phyloP scores from a whole-genome alignment of 345 rosid genomes.

The Linum usitatissimum region DNA sequence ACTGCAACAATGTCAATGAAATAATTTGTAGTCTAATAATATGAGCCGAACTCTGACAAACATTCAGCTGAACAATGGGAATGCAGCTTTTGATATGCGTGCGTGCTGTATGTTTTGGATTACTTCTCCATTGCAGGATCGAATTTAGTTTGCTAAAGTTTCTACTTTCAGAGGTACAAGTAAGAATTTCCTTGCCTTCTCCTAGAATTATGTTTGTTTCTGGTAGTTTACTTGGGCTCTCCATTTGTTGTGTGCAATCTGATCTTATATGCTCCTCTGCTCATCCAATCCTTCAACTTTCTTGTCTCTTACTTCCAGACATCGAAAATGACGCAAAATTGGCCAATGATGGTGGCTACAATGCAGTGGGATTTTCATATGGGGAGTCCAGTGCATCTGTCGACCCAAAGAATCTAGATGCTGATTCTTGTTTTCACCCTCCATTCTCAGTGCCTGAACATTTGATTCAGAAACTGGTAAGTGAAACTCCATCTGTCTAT shows the following conservation, averaged over 20 bases:
- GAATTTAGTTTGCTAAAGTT: constrained; percentile 38
- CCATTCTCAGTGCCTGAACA: constrained; percentile 63
- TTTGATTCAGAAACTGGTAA: constrained; percentile 66
- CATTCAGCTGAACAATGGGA: constrained; percentile 2
- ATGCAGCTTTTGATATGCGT: constrained; percentile 14
- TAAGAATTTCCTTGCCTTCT: constrained; percentile 35
- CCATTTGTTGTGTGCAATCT: constrained; percentile 2
- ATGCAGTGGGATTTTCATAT: constrained; percentile 62
- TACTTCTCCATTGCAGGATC: constrained; percentile 50
- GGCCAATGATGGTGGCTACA: constrained; percentile 31
- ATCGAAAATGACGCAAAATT: constrained; percentile 30
- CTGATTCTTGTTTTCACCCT: constrained; percentile 53
- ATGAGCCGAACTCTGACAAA: not conserved
- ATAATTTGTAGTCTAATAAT: not conserved
- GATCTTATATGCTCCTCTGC: constrained; percentile 1
- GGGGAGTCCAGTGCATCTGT: constrained; percentile 39
- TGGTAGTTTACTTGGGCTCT: not conserved
- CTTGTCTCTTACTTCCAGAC: constrained; percentile 28
- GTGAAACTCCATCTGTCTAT: constrained; percentile 21
- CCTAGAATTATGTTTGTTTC: constrained; percentile 14
- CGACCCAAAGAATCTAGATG: constrained; percentile 32
- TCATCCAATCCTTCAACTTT: constrained; percentile 11
- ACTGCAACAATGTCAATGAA: not conserved
- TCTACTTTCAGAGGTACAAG: constrained; percentile 43
- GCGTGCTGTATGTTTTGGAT: constrained; percentile 22